Conservation (phyloP, 441 rosid species). For the Metrosideros polymorpha region DNA sequence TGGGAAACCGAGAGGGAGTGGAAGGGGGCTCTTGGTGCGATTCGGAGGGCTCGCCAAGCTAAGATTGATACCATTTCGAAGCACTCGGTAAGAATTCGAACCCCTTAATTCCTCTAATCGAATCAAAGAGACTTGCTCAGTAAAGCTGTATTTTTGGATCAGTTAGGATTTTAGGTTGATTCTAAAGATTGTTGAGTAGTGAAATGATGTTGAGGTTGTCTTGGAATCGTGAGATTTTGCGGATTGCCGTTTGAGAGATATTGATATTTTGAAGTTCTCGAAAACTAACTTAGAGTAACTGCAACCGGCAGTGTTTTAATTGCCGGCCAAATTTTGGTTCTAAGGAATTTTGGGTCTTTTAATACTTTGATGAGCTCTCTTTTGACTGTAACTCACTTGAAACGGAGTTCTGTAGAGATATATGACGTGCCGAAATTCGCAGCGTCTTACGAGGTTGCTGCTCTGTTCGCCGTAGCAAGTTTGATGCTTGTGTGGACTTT, state of each 20-base stretch:
- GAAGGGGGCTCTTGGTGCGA: neutral
- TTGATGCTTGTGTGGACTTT: neutral
- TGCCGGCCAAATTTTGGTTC: neutral
- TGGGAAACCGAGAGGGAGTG: too few relatives aligned
- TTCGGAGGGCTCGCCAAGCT: neutral
- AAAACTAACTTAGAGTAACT: neutral
- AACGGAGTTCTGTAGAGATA: neutral
- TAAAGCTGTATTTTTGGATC: neutral
- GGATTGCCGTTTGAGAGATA: neutral
- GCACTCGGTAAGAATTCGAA: neutral
- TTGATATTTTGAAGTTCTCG: neutral
- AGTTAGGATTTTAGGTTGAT: neutral
- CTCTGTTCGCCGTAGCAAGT: neutral
- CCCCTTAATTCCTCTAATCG: neutral
- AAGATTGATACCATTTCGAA: neutral
- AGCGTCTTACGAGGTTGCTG: fast-evolving
- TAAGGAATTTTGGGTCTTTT: neutral
- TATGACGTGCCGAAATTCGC: neutral
- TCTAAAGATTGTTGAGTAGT: neutral
- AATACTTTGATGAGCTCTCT: neutral
- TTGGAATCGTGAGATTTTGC: neutral
- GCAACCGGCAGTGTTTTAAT: neutral
- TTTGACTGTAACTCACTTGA: neutral
- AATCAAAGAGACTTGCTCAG: neutral
- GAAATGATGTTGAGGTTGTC: neutral